A percentile compares a stretch with the other conserved stretches of the same genome.
phyloP scores from a whole-genome alignment of 2,329 filamentous ascomycete species.

The Aspergillus spinulosporus region DNA sequence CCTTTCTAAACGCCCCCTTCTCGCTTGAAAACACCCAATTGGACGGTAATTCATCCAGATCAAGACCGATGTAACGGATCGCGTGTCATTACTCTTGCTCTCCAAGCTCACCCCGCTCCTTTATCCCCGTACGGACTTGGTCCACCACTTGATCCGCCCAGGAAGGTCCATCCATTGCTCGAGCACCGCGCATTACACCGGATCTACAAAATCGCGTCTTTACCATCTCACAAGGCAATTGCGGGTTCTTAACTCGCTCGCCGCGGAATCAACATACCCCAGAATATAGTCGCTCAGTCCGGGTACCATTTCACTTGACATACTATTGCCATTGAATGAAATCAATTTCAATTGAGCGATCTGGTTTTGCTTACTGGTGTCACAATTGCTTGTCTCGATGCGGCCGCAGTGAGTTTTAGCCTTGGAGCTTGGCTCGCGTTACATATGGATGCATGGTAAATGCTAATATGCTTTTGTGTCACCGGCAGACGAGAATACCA shows the following conservation, averaged over 20 bases:
- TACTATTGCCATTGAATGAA: slow-evolving; percentile 5
- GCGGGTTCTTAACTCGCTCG: neutral
- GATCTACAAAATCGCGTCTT: slow-evolving; percentile 1
- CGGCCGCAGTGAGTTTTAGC: slow-evolving; percentile 37
- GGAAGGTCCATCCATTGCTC: slow-evolving; percentile 13
- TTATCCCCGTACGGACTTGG: slow-evolving; percentile 17
- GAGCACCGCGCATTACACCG: slow-evolving; percentile 10
- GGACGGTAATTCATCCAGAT: slow-evolving; percentile 20
- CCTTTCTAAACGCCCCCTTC: slow-evolving; percentile 5
- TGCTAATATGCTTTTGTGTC: slow-evolving; percentile 24
- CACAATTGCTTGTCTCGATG: slow-evolving; percentile 29
- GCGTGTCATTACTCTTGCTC: slow-evolving; percentile 26
- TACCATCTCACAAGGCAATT: neutral
- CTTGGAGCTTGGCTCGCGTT: slow-evolving; percentile 1
- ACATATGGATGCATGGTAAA: slow-evolving; percentile 9
- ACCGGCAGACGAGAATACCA: slow-evolving; percentile 69
- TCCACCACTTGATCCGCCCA: slow-evolving; percentile 13
- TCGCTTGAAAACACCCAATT: slow-evolving; percentile 13
- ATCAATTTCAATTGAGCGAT: slow-evolving; percentile 2
- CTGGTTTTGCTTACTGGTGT: slow-evolving; percentile 2
- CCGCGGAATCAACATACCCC: neutral
- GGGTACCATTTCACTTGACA: neutral
- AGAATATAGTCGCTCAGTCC: neutral
- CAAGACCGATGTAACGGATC: slow-evolving; percentile 29
- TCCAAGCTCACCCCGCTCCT: slow-evolving; percentile 21